These are phyloP conservation scores for Pseudozyma flocculosa DNA, from an alignment of 1,284 basidiomycete genomes.

Conservation along the genomic window DNA sequence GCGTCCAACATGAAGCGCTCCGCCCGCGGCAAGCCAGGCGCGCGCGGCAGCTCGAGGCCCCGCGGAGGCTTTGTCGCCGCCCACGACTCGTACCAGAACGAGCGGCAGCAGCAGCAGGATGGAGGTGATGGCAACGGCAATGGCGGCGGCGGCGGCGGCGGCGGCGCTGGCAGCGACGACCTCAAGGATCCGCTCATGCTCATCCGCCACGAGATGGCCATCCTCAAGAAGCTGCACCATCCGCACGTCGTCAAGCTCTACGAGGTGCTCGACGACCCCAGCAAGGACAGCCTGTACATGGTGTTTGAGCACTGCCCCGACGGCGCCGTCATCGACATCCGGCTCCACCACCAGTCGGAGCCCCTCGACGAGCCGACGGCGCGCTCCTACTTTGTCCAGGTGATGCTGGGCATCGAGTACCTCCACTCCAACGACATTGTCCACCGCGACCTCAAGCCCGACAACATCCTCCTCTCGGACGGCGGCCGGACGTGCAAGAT, in stretches of 20 bases:
- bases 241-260: slow-evolving; percentile 61
- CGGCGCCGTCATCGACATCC: slow-evolving; percentile 62
- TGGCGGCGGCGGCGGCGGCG: background rate
- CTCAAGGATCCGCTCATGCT: slow-evolving; percentile 46
- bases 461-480: slow-evolving; percentile 63
- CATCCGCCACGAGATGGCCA: slow-evolving; percentile 53
- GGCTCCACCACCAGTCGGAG: slow-evolving; percentile 42
- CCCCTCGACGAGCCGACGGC: slow-evolving; percentile 57
- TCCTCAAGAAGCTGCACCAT: slow-evolving; percentile 57
- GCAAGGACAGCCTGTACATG: slow-evolving; percentile 63
- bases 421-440: slow-evolving; percentile 64
- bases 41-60: background rate
- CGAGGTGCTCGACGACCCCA: slow-evolving; percentile 64
- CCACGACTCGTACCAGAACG: background rate
- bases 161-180: background rate
- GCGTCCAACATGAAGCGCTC: slow-evolving; percentile 9
- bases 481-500: slow-evolving; percentile 63
- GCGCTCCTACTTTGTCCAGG: slow-evolving; percentile 63
- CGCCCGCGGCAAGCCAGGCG: background rate
- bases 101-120: background rate
- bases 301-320: slow-evolving; percentile 58
- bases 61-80: background rate
- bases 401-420: slow-evolving; percentile 63
- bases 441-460: slow-evolving; percentile 64
- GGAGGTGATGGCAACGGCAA: background rate